Conservation (phyloP, 345 rosid species). For the Sonneratia caseolaris region DNA sequence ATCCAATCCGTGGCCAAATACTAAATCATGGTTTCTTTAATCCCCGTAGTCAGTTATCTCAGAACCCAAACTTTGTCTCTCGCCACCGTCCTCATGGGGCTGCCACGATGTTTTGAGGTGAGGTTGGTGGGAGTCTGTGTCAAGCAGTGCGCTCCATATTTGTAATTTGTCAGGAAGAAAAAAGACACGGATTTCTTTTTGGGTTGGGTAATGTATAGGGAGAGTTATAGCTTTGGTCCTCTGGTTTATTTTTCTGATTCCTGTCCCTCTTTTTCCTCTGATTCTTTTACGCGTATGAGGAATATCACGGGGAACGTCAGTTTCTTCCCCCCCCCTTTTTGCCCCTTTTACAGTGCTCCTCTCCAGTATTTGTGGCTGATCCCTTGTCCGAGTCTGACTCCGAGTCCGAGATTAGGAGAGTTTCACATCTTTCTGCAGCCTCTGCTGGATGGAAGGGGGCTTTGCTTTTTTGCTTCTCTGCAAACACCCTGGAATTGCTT, state of each 20-base stretch:
- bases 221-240: slow-evolving; percentile 18
- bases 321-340: background rate
- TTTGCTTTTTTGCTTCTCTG: background rate
- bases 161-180: background rate
- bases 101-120: background rate
- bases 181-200: slow-evolving; percentile 14
- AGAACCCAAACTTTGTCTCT: background rate
- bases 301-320: background rate
- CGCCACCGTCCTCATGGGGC: background rate
- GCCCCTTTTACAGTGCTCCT: background rate
- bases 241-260: background rate
- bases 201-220: slow-evolving; percentile 34
- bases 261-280: background rate
- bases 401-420: background rate
- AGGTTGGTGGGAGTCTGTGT: background rate
- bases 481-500: no score
- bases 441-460: background rate
- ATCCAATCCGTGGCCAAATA: background rate
- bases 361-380: background rate
- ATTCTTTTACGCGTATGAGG: slow-evolving; percentile 9
- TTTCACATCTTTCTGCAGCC: background rate
- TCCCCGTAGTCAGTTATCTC: background rate
- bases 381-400: background rate
- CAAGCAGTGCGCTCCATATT: background rate
- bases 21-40: background rate